Percentiles rank a stretch among this genome's conserved stretches.
Evolutionary conservation across 2,329 filamentous ascomycete genomes (phyloP).

Genomic region (Eutypa lata): DNA sequence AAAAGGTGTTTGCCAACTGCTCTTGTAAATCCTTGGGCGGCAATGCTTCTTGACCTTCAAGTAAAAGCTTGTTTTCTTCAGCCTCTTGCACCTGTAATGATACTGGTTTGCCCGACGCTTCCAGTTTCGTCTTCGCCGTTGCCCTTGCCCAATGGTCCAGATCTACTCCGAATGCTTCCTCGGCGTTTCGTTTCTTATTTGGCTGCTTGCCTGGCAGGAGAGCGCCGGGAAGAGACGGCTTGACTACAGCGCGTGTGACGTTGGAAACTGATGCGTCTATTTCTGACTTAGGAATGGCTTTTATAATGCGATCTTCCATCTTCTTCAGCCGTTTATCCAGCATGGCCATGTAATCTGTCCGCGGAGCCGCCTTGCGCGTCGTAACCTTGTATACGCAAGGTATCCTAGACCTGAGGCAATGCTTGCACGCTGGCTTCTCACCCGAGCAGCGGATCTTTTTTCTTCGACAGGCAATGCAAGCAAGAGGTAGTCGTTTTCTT

Average conservation of each 20-base stretch:
- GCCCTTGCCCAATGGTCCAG: conserved; percentile 76
- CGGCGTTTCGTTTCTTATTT: conserved; percentile 75
- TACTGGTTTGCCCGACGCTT: conserved; percentile 47
- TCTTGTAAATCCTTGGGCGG: conserved; percentile 87
- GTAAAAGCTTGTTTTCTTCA: conserved; percentile 74
- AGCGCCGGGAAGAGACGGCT: conserved; percentile 66
- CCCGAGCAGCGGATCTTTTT: conserved; percentile 99
- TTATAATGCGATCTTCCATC: conserved; percentile 98
- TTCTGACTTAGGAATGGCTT: conserved; percentile 86
- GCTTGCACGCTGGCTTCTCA: conserved; percentile 96
- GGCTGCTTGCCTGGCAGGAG: conserved; percentile 48
- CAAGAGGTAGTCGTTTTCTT: conserved; percentile 84
- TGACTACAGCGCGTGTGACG: conserved; percentile 79
- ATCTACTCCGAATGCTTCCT: conserved; percentile 83
- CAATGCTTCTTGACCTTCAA: conserved; percentile 78
- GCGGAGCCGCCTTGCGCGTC: conserved; percentile 85
- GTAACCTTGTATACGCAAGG: conserved; percentile 98
- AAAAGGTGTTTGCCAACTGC: conserved; percentile 90
- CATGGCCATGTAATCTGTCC: conserved; percentile 99
- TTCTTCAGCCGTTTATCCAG: conserved; percentile 90
- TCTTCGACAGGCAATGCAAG: conserved; percentile 90
- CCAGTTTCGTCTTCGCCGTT: conserved; percentile 47
- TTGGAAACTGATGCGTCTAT: conserved; percentile 60
- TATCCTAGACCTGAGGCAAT: conserved; percentile 86
- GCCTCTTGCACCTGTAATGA: conserved; percentile 58